These are phyloP conservation scores for Coniochaeta sp. DNA, from an alignment of 2,329 filamentous ascomycete genomes.

Conservation along the genomic window DNA sequence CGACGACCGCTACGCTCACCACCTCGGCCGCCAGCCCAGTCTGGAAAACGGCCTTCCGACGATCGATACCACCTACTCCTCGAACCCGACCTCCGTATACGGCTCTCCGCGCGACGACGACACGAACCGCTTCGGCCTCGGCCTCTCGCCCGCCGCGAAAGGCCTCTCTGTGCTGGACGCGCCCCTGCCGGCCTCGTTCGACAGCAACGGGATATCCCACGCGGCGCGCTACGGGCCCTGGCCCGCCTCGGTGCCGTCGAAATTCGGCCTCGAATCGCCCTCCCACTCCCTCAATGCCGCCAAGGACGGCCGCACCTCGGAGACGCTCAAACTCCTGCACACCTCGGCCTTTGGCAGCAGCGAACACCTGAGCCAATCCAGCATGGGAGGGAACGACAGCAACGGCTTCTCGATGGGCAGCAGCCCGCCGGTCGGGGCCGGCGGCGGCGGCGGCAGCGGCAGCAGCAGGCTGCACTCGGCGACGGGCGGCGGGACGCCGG, in stretches of 20 bases:
- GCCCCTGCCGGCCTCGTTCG: slow-evolving; percentile 87
- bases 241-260: slow-evolving; percentile 85
- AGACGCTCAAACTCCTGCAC: slow-evolving; percentile 57
- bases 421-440: slow-evolving; percentile 28
- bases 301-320: slow-evolving; percentile 53
- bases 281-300: slow-evolving; percentile 62
- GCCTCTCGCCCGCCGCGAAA: slow-evolving; percentile 68
- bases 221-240: slow-evolving; percentile 85
- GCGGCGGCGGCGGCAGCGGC: slow-evolving; percentile 21
- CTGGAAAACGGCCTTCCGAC: slow-evolving; percentile 48
- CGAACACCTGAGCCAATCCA: slow-evolving; percentile 44
- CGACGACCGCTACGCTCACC: slow-evolving; percentile 23
- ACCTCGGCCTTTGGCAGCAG: slow-evolving; percentile 61
- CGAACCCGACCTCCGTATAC: slow-evolving; percentile 54
- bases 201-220: slow-evolving; percentile 90
- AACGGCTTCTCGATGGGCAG: slow-evolving; percentile 30
- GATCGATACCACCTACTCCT: slow-evolving; percentile 51
- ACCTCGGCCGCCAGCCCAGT: slow-evolving; percentile 39
- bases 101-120: slow-evolving; percentile 74
- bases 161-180: slow-evolving; percentile 87
- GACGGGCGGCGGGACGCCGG: slow-evolving; percentile 10
- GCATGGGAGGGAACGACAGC: slow-evolving; percentile 19
- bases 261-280: slow-evolving; percentile 83
- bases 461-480: slow-evolving; percentile 13
- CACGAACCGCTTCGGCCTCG: slow-evolving; percentile 52